These are phyloP conservation scores for Botrytis tulipae DNA, from an alignment of 2,329 filamentous ascomycete genomes.

Conservation along the genomic window DNA sequence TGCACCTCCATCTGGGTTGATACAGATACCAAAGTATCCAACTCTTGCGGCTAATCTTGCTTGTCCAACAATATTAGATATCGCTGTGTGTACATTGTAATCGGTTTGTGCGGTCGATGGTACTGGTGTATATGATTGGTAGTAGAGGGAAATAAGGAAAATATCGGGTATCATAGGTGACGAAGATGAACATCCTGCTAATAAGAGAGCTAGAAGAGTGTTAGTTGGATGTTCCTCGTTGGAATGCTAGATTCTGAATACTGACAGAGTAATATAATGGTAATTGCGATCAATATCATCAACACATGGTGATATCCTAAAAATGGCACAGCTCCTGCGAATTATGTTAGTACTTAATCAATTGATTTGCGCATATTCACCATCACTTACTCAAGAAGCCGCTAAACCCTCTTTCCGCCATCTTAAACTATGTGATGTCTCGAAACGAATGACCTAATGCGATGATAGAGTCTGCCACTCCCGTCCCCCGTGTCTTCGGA, in stretches of 20 bases:
- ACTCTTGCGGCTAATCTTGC: constrained; percentile 87
- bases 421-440: constrained; percentile 25
- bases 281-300: constrained; percentile 93
- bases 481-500: constrained; percentile 37
- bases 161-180: constrained; percentile 93
- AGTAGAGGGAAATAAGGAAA: constrained; percentile 98
- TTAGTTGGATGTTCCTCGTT: constrained; percentile 25
- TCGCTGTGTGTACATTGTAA: constrained; percentile 80
- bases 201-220: constrained; percentile 65
- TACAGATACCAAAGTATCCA: constrained; percentile 96
- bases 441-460: constrained; percentile 12
- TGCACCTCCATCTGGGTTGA: constrained; percentile 83
- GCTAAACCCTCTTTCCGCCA: constrained; percentile 29
- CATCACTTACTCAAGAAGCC: constrained; percentile 38
- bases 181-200: constrained; percentile 95
- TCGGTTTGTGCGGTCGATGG: constrained; percentile 88
- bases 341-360: constrained; percentile 20
- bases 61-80: constrained; percentile 83
- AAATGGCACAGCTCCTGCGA: constrained; percentile 64
- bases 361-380: neutral
- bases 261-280: constrained; percentile 94
- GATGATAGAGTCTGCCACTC: constrained; percentile 33
- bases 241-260: constrained; percentile 29
- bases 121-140: constrained; percentile 73
- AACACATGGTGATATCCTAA: constrained; percentile 80